Conservation (phyloP, 805 yeast species). For the Wickerhamiella bombiphila region DNA sequence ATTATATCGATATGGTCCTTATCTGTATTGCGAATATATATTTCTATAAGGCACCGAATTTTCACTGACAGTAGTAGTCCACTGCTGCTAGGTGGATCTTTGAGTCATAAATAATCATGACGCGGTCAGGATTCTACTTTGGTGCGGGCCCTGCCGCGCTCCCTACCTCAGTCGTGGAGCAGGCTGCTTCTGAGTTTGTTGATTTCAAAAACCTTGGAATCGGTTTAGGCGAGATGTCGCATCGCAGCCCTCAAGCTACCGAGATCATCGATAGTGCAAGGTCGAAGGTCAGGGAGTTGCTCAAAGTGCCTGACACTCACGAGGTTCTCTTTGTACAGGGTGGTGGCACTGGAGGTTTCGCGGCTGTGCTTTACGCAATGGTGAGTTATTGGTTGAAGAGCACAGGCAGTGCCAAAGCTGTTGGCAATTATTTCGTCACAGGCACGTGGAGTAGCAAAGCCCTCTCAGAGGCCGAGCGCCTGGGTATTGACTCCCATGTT, state of each 20-base stretch:
- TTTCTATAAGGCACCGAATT: no score
- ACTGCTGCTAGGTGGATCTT: no score
- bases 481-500: constrained; percentile 61
- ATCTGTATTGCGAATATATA: no score
- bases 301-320: constrained; percentile 77
- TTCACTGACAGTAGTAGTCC: no score
- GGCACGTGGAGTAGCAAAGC: constrained; percentile 93
- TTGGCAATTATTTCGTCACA: constrained; percentile 65
- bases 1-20: not conserved
- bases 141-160: constrained; percentile 99
- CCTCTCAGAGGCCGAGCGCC: constrained; percentile 68
- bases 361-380: constrained; percentile 70
- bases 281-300: constrained; percentile 43
- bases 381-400: constrained; percentile 60
- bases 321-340: constrained; percentile 94
- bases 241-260: constrained; percentile 74
- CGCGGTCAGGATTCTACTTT: constrained; percentile 37
- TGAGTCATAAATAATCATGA: no score
- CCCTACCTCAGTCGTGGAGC: constrained; percentile 70
- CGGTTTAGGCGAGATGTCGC: constrained; percentile 94
- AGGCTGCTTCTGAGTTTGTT: constrained; percentile 74
- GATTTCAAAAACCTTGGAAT: constrained; percentile 56
- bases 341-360: constrained; percentile 94
- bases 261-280: constrained; percentile 67
- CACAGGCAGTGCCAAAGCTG: constrained; percentile 59